Evolutionary conservation across 345 rosid species (phyloP), one percentile per base, ranked within the genome.

Genomic region (Sonneratia alba): DNA sequence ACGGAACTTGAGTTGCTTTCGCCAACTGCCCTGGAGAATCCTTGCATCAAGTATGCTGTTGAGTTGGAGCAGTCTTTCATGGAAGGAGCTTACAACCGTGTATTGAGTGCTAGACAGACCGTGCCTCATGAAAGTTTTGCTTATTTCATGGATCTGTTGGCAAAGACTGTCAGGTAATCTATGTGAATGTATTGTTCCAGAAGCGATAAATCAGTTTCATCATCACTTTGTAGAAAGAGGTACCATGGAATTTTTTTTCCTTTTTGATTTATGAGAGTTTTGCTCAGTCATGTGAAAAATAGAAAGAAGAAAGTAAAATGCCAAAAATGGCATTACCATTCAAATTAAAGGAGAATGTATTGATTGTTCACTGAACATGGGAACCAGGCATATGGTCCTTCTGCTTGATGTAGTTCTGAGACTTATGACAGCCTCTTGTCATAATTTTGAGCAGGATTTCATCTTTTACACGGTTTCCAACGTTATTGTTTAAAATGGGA

Each of bases 61-160:
- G 98, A 96, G 89, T 83, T 96, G 87, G 99, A 96, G 91, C 98
- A 91, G 76, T 96, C 99, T 0, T 96, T 92, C 82, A 92, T 91
- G 99, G 98, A 96, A 79, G 96, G 98, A 77, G 99, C 99, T 48
- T 92, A 92, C 71, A 92, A 92, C 82, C 90, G 98, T 70, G 99
- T 96, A 55, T 66, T 90, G 73, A 92, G 87, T 85, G 99, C 98
- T 71, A 87, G 91, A 48, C 98, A 92, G 80, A 92, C 83, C 9
- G 97, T 89, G 0, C 99, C 98, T 65, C 84, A 91, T 79, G 91
- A 86, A 71, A 87, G 87, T 57, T 96, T 89, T 70, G 97, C 87
- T 67, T 92, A 96, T 80, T 92, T 92, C 87, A 89, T 96, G 94
- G 98, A 96, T 83, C 94, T 92, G n/a, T 85, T 92, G 74, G 99